phyloP scores from a whole-genome alignment of 345 rosid genomes.

The Raphanus raphanistrum region DNA sequence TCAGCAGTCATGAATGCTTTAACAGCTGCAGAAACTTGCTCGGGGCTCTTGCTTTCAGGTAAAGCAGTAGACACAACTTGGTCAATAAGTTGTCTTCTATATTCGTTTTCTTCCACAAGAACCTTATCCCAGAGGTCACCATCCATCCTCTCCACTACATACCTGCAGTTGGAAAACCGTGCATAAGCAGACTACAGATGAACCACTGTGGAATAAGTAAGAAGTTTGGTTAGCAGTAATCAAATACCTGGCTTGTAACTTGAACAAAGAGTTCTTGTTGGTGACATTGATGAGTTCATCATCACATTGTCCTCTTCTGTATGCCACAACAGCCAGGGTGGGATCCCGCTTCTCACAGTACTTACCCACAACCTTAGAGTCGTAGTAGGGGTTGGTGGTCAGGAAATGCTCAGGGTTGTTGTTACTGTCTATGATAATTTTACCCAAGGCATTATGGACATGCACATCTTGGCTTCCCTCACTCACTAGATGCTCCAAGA shows the following conservation, averaged over 20 bases:
- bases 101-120: slow-evolving; percentile 85
- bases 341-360: slow-evolving; percentile 99
- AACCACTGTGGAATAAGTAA: slow-evolving; percentile 17
- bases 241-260: slow-evolving; percentile 94
- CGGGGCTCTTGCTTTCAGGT: slow-evolving; percentile 91
- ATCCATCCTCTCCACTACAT: slow-evolving; percentile 99
- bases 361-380: slow-evolving; percentile 97
- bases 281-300: slow-evolving; percentile 97
- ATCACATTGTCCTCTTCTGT: slow-evolving; percentile 97
- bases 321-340: slow-evolving; percentile 97
- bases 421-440: slow-evolving; percentile 97
- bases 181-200: slow-evolving; percentile 35
- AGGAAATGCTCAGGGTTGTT: slow-evolving; percentile 99
- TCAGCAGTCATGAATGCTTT: slow-evolving; percentile 91
- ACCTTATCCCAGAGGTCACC: slow-evolving; percentile 99
- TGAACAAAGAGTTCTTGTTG: slow-evolving; percentile 96
- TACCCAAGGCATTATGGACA: slow-evolving; percentile 99
- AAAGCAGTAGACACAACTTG: slow-evolving; percentile 98
- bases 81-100: slow-evolving; percentile 92
- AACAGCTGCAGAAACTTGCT: slow-evolving; percentile 89
- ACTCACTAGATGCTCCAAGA: slow-evolving; percentile 99
- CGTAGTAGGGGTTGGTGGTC: slow-evolving; percentile 97
- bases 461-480: slow-evolving; percentile 99
- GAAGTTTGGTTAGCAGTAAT: slow-evolving; percentile 17
- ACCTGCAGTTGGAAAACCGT: slow-evolving; percentile 51